Evolutionary conservation across 2,329 filamentous ascomycete genomes (phyloP), one percentile per base, ranked within the genome.

Genomic region (Sphaerostilbella broomeana): DNA sequence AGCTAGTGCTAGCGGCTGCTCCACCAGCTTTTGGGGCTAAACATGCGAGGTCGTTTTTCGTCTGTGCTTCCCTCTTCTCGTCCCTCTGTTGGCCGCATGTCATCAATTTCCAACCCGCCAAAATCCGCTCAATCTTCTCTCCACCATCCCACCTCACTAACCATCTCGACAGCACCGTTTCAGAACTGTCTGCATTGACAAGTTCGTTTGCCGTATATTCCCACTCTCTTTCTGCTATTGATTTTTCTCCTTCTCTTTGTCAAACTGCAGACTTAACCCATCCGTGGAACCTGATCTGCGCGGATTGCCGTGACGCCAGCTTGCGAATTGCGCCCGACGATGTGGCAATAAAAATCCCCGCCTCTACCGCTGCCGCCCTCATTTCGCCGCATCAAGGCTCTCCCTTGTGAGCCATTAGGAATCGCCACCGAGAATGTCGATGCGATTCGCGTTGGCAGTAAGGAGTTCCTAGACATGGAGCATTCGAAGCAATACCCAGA

Each of bases 401-500:
- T 16, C 20, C n/a, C 19, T 28, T 16, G 22, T 25, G 34, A 36
- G 22, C 16, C 16, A 12, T 16, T n/a, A 17, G 17, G 7, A 20
- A n/a, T 36, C 25, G n/a, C 24, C 10, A 7, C 34, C 24, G 15
- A 28, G 10, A n/a, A 26, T 27, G 22, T 27, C 21, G 34, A 16
- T 25, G 12, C 24, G 24, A 19, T 7, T 27, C 17, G n/a, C 13
- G 13, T 27, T 12, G 24, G 19, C 24, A 16, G 9, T 20, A 16
- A 9, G 24, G 19, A 31, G 19, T 26, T 37, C 9, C 32, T 18
- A 27, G 38, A 12, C 42, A 44, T 44, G 42, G 38, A 44, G 22
- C 38, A 42, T 17, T 42, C 47, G 9, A 35, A 42, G 30, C 32
- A 35, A 11, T 32, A 33, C n/a, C n/a, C n/a, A n/a, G 36, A 35